Conservation (phyloP, 306 rosid genomes). For the Vigna unguiculata region DNA sequence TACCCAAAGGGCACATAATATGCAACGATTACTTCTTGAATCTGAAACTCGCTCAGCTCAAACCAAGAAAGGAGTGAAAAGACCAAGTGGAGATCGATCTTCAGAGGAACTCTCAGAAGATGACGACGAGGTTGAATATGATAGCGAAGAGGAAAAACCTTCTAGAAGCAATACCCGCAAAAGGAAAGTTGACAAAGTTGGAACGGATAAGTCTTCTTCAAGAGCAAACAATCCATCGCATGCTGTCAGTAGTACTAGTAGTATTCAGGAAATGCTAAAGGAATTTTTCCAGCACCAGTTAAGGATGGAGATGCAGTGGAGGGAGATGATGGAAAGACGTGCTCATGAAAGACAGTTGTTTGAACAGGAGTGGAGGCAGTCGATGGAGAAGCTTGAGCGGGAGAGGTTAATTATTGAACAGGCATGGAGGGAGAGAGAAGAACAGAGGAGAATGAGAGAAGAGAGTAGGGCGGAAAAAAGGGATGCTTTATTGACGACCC, state of each 20-base stretch:
- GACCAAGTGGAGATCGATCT: constrained; percentile 55
- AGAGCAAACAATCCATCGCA: constrained; percentile 45
- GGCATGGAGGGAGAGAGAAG: constrained; percentile 94
- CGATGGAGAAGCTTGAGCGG: constrained; percentile 81
- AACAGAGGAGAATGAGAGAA: constrained; percentile 79
- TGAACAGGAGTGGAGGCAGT: constrained; percentile 85
- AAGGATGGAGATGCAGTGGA: constrained; percentile 89
- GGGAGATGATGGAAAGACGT: constrained; percentile 76
- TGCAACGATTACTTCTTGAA: constrained; percentile 74
- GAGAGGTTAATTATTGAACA: constrained; percentile 78
- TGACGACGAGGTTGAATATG: constrained; percentile 61
- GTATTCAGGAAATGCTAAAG: constrained; percentile 67
- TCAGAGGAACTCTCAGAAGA: constrained; percentile 77
- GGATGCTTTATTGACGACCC: constrained; percentile 78
- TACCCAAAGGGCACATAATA: constrained; percentile 70
- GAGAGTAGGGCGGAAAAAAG: constrained; percentile 81
- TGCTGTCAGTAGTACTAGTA: constrained; percentile 31
- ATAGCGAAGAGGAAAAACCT: constrained; percentile 66
- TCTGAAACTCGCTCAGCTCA: constrained; percentile 65
- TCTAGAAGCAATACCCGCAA: constrained; percentile 63
- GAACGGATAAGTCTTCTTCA: constrained; percentile 57
- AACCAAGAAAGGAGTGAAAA: constrained; percentile 65
- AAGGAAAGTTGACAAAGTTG: constrained; percentile 69
- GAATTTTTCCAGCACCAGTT: constrained; percentile 76
- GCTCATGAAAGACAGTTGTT: constrained; percentile 65